A percentile compares a stretch with the other conserved stretches of the same genome.
phyloP scores from a whole-genome alignment of 441 rosid genomes.

The Breynia disticha region DNA sequence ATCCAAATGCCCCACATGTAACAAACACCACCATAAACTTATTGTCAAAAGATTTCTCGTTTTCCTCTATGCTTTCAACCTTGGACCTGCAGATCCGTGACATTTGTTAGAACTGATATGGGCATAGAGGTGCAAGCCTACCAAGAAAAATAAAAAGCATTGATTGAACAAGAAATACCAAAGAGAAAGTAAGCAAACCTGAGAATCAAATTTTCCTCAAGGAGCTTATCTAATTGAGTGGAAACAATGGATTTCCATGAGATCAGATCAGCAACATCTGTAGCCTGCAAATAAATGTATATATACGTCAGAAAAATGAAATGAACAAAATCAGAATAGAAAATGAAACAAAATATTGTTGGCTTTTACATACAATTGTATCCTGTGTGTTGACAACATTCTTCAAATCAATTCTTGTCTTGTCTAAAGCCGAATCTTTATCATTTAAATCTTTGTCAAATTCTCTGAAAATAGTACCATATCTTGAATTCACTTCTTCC shows the following conservation, averaged over 20 bases:
- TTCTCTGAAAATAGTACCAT: conserved; percentile 56
- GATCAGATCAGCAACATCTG: conserved; percentile 39
- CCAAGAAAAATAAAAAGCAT: too few species aligned
- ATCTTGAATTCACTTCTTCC: conserved; percentile 68
- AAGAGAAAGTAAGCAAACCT: conserved; percentile 30
- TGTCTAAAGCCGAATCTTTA: conserved; percentile 34
- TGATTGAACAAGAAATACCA: conserved; percentile 1
- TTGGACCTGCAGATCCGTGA: conserved; percentile 33
- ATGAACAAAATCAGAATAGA: not conserved
- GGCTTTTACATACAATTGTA: conserved; percentile 30
- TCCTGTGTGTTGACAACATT: conserved; percentile 37
- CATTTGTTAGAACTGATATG: conserved; percentile 5
- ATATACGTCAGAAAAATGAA: not conserved
- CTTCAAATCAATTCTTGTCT: conserved; percentile 38
- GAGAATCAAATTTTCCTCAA: conserved; percentile 35
- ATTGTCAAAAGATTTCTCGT: conserved; percentile 54
- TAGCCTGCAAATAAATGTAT: conserved; percentile 35
- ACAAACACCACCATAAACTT: conserved; percentile 50
- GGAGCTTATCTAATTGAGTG: conserved; percentile 31
- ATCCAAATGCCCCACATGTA: conserved; percentile 44
- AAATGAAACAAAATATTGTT: conserved; percentile 1
- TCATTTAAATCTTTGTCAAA: conserved; percentile 50
- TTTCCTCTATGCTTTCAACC: conserved; percentile 39
- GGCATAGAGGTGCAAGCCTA: not conserved
- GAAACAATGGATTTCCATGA: conserved; percentile 56